Base-by-base conservation (phyloP, 2,329 filamentous ascomycete species). In the Aspergillus amoenus region DNA sequence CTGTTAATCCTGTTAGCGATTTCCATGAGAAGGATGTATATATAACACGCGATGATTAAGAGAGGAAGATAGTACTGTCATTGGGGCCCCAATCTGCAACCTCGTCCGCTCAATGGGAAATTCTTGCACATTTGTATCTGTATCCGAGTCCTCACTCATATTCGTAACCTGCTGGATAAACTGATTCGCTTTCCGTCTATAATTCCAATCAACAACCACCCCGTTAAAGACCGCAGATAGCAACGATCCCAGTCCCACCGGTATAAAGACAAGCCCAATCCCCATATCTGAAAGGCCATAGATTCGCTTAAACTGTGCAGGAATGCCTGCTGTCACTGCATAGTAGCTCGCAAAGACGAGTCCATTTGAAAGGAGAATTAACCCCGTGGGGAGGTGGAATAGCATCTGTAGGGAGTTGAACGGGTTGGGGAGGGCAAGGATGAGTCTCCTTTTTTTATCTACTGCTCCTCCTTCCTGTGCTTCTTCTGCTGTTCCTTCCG, bases 81-180 rank as follows among this genome's bases (percentile, higher is more conserved):
- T 60, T 2, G 76, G 76, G 4, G 77, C 58, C 3, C 70, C 75
- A 39, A 78, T 68, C 55, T 78, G 68, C 15, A 80, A 59, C 5
- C 78, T 68, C 3, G 75, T 76, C 15, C 67, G 69, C 56, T 80
- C 78, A 56, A 80, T 76, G 1, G 77, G 76, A 37, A 79, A 79
- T 2, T 71, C 52, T 37, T 45, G 27, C 13, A 2, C 17, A 22
- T 22, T 32, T 17, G 18, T 13, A 12, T 41, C 37, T 21, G 11
- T 6, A 15, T 18, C 37, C 9, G 13, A 13, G 30, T 37, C 13
- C 3, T 7, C 27, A 6, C 27, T 4, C 9, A n/a, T 3, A n/a
- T 37, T 37, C 2, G 34, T 2, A 37, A 37, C 2, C 5, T 7
- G 3, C 3, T 15, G 34, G 34, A 37, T n/a, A 22, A 12, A 22